phyloP scores from a whole-genome alignment of 139 green algal genomes.

The Chlamydomonas sp. region DNA sequence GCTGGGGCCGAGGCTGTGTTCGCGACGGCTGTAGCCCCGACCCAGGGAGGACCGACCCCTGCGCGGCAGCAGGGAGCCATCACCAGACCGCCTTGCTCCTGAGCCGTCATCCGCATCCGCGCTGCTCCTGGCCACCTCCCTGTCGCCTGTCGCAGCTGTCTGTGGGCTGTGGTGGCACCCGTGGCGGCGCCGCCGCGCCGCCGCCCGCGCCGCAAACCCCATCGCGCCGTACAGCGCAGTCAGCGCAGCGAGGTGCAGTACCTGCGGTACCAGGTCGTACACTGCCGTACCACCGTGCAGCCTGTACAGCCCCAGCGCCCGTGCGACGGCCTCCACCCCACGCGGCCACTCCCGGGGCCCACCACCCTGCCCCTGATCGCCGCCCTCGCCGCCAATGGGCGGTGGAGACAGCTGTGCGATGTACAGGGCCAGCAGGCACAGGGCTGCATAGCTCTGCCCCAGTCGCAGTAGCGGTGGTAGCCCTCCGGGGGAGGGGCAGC shows the following conservation, averaged over 20 bases:
- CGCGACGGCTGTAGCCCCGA: no score
- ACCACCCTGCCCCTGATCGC: no score
- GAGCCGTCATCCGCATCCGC: no score
- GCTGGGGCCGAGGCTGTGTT: no score
- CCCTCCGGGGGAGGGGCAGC: not conserved
- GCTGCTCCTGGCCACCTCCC: no score
- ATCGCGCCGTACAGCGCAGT: constrained; percentile 24
- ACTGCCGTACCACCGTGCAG: not conserved
- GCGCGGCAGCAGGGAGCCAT: no score
- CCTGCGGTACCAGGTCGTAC: constrained; percentile 20
- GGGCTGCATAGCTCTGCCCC: constrained; percentile 13
- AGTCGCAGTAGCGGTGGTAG: constrained; percentile 14
- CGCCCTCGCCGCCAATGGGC: not conserved
- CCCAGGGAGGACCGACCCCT: no score
- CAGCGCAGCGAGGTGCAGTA: constrained; percentile 17
- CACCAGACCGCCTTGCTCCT: no score
- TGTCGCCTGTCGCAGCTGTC: no score
- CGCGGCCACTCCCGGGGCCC: not conserved
- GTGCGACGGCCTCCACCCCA: not conserved
- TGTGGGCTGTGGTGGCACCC: no score
- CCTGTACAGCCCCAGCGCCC: constrained; percentile 35
- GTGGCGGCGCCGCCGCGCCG: not conserved
- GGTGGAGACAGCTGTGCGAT: constrained; percentile 1
- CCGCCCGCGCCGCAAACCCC: not conserved
- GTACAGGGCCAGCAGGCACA: constrained; percentile 4